Base-by-base conservation (phyloP, 2,329 filamentous ascomycete genomes). In the Xylaria sp. region DNA sequence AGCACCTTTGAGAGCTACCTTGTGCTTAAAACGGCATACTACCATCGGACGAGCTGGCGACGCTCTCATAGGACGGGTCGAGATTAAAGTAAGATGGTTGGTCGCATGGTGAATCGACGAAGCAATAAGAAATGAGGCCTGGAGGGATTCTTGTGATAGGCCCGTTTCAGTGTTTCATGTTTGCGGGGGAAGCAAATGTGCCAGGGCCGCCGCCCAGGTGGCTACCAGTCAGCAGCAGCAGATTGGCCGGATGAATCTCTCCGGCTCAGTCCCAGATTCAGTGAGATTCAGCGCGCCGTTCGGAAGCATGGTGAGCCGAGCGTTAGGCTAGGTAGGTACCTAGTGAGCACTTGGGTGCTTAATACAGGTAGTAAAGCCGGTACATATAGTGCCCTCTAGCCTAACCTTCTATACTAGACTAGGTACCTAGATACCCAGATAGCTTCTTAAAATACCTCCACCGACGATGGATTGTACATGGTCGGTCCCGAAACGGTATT, bases 141-240 rank as follows among this genome's bases (percentile, higher is more conserved):
- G 29, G 21, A 50, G 29, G 21, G 13, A 63, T 66, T 60, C 54
- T 48, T 60, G 32, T 35, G 21, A 53, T 54, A 63, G 59, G 67
- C 27, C 67, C 54, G 67, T 66, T 63, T 69, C 60, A 27, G 62
- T 40, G 63, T 69, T 69, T 69, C 67, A 69, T 66, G 60, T 57
- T 60, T 63, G 63, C 54, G 63, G 63, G 66, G 67, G 44, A 54
- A 63, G 16, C 16, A 44, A 35, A 9, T 35, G 8, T 42, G 25
- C 42, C 44, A 35, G 53, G 40, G 53, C 29, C 50, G 32, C 32
- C 32, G 44, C n/a, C 32, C 32, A 6, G n/a, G 18, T 47, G n/a
- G 16, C 16, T 44, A n/a, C 13, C 40, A 6, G 32, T 35, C 32
- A 35, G 6, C 21, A 58, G 57, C 18, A 23, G 6, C 47, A 53